Base-by-base conservation (phyloP, 225 moss, liverwort and hornwort species). In the Sphagnum contortum region DNA sequence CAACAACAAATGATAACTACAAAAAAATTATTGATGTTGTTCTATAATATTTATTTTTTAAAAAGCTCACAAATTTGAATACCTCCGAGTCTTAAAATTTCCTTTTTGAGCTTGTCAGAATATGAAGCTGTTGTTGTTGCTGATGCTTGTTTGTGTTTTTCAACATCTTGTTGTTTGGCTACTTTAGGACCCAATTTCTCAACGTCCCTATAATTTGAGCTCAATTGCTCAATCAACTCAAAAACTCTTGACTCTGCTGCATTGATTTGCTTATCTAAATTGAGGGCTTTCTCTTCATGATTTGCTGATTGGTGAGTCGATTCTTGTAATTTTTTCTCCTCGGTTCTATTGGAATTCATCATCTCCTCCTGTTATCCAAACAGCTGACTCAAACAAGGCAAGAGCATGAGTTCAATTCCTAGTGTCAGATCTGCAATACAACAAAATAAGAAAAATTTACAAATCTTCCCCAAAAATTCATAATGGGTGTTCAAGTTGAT, bases 21-120 rank as follows among this genome's bases (percentile, higher is more conserved):
- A 29, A 29, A 29, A 29, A 29, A 29, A 29, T 29, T 29, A 29
- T 29, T 29, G 29, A 29, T 29, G 29, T 29, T 29, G 29, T 29
- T 29, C 29, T 29, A 29, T 29, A 29, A 29, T n/a, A 29, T 29
- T 29, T 29, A 1, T 29, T 29, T 29, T 29, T 29, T 29, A 29
- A 29, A 29, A 29, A 29, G 29, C 29, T 29, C 29, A 29, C 29
- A 29, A 29, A 29, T 29, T 65, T 29, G 3, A 7, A 48, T 82
- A 82, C 82, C 78, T 78, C 82, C 82, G 66, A 82, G 75, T 48
- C 75, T 75, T 13, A 46, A 5, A 13, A 82, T 61, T 59, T 82
- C 82, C n/a, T 45, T 51, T 59, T 70, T 70, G 3, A 74, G 59
- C 48, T 12, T 73, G 14, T 78, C 78, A 61, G 71, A 46, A 56